Percentiles rank a stretch among this genome's conserved stretches.
Conservation (phyloP, 306 rosid genomes). For the Quercus alba region DNA sequence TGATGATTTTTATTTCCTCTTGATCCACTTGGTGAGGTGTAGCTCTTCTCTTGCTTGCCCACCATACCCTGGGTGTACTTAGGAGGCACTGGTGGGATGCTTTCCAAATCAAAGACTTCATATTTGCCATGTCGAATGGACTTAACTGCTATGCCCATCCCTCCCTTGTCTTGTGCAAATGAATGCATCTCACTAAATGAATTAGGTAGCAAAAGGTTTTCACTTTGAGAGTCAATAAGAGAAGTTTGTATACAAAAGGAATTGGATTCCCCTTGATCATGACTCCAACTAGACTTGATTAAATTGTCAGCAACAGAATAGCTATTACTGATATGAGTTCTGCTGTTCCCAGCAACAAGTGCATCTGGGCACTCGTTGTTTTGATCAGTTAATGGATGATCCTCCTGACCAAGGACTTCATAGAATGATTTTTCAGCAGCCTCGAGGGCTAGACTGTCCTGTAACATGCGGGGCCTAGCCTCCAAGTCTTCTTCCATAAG, state of each 20-base stretch:
- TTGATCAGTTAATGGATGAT: constrained; percentile 30
- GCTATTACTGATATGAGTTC: constrained; percentile 17
- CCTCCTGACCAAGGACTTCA: constrained; percentile 51
- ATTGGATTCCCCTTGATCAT: constrained; percentile 17
- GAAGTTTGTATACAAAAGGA: constrained; percentile 8
- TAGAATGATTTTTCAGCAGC: constrained; percentile 82
- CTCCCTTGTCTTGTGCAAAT: background rate
- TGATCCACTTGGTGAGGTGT: constrained; percentile 11
- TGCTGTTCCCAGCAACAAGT: constrained; percentile 7
- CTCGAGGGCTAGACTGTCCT: constrained; percentile 66
- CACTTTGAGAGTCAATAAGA: background rate
- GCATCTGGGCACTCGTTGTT: constrained; percentile 18
- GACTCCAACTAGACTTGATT: constrained; percentile 22
- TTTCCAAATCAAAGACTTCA: constrained; percentile 14
- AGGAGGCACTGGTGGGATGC: background rate
- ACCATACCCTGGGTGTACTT: background rate
- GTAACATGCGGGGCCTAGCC: constrained; percentile 68
- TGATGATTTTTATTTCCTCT: constrained; percentile 33
- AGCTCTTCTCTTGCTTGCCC: background rate
- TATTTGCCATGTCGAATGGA: constrained; percentile 17
- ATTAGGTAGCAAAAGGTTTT: constrained; percentile 20
- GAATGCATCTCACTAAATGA: constrained; percentile 17
- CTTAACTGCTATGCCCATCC: no score
- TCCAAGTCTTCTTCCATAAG: constrained; percentile 77
- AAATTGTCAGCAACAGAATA: constrained; percentile 22